These are phyloP conservation scores for Ophiostoma tasmaniense DNA, from an alignment of 2,329 filamentous ascomycete genomes.

Conservation along the genomic window DNA sequence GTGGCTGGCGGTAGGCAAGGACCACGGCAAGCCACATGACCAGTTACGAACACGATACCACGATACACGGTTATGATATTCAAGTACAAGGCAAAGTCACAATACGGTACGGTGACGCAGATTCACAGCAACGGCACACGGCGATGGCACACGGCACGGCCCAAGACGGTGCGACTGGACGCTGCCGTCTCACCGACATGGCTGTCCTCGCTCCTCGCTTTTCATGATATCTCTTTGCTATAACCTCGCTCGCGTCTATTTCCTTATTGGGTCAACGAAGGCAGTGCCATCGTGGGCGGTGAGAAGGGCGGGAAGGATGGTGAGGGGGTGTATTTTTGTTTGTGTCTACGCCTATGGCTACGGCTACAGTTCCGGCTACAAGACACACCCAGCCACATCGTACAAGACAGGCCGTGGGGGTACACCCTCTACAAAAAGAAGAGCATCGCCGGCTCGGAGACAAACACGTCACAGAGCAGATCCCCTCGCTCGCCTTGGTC, in stretches of 20 bases:
- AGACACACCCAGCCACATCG: not conserved
- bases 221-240: not conserved
- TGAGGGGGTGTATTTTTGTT: not conserved
- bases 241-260: not conserved
- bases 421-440: not conserved
- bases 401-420: not conserved
- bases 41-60: not conserved
- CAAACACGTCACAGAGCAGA: constrained; percentile 1
- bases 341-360: not conserved
- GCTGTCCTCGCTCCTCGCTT: not conserved
- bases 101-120: not conserved
- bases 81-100: not conserved
- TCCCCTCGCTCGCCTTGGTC: not conserved
- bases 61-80: not conserved
- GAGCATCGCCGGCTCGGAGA: not conserved
- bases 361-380: not conserved
- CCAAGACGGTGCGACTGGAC: not conserved
- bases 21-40: not conserved
- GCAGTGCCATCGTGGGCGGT: not conserved
- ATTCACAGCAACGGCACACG: not conserved
- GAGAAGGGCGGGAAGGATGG: not conserved
- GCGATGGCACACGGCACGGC: not conserved
- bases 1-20: constrained; percentile 66
- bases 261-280: not conserved
- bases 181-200: not conserved